These are phyloP conservation scores for Fraxinus greggii DNA, from an alignment of 305 asterid genomes.

Conservation along the genomic window DNA sequence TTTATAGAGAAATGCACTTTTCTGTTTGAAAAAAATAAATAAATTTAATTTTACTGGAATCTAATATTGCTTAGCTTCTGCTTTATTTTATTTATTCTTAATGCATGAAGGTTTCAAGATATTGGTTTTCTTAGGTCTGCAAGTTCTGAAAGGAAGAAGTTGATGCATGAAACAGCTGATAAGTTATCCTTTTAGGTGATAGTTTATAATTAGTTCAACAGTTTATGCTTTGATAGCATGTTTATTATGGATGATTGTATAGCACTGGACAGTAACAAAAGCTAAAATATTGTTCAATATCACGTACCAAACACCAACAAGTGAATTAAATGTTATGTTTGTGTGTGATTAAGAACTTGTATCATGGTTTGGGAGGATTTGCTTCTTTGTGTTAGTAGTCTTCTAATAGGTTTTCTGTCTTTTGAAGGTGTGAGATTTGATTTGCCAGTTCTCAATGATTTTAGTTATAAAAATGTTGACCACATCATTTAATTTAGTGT, in stretches of 20 bases:
- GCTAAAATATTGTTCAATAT: not conserved
- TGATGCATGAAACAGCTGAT: not conserved
- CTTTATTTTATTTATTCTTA: not conserved
- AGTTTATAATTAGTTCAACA: not conserved
- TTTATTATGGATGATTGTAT: not conserved
- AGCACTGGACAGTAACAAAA: not conserved
- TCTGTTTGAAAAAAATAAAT: not conserved
- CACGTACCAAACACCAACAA: not conserved
- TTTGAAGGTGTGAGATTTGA: not conserved
- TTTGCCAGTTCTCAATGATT: not conserved
- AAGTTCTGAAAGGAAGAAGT: not conserved
- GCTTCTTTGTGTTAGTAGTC: not conserved
- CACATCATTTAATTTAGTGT: not conserved
- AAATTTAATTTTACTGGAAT: not conserved
- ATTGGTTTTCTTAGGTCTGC: not conserved
- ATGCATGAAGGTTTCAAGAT: not conserved
- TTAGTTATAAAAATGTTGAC: not conserved
- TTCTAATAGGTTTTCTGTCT: not conserved
- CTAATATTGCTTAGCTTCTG: constrained; percentile 4
- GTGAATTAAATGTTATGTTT: not conserved
- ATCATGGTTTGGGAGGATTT: not conserved
- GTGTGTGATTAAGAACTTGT: not conserved
- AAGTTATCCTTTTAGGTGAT: not conserved
- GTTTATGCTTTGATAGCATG: not conserved
- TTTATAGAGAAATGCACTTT: constrained; percentile 1